Percentiles rank a stretch among this genome's conserved stretches.
phyloP scores from a whole-genome alignment of 495 filamentous ascomycete species.

The Penicillium ochrochloron region DNA sequence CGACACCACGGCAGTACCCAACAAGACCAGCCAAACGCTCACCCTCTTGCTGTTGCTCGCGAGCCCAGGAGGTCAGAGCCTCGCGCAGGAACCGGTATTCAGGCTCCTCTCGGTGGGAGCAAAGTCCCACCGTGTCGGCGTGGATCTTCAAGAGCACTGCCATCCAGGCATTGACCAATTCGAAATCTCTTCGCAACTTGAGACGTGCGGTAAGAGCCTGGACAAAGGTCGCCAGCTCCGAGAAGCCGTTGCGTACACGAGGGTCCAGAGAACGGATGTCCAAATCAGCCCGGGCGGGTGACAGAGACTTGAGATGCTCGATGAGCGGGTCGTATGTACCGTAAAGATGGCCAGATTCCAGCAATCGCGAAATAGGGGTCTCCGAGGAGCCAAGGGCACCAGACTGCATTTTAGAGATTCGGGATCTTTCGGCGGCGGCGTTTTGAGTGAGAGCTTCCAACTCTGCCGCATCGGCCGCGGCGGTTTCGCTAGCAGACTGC shows the following conservation, averaged over 20 bases:
- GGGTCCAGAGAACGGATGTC: conserved; percentile 80
- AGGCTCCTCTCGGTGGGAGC: conserved; percentile 48
- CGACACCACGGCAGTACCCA: conserved; percentile 84
- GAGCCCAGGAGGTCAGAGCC: conserved; percentile 66
- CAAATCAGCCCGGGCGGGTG: conserved; percentile 81
- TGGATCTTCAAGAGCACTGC: conserved; percentile 84
- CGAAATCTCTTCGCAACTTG: conserved; percentile 74
- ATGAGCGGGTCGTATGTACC: conserved; percentile 63
- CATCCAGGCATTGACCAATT: conserved; percentile 96
- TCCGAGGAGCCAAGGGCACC: conserved; percentile 33
- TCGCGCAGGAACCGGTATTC: conserved; percentile 48
- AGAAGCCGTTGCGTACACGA: conserved; percentile 44
- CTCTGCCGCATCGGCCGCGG: conserved; percentile 40
- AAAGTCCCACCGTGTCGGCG: conserved; percentile 57
- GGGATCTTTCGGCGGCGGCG: conserved; percentile 53
- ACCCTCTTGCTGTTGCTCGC: conserved; percentile 67
- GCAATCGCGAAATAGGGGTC: conserved; percentile 61
- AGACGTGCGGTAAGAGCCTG: conserved; percentile 72
- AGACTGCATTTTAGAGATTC: conserved; percentile 53
- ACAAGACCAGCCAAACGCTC: conserved; percentile 74
- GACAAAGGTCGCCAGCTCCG: conserved; percentile 73
- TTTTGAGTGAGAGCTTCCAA: conserved; percentile 40
- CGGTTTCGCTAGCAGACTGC: conserved; percentile 24
- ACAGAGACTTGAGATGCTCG: conserved; percentile 74
- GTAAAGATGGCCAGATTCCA: conserved; percentile 46